Base-by-base conservation (phyloP, 2,329 filamentous ascomycete genomes). In the Calonectria ilicicola region DNA sequence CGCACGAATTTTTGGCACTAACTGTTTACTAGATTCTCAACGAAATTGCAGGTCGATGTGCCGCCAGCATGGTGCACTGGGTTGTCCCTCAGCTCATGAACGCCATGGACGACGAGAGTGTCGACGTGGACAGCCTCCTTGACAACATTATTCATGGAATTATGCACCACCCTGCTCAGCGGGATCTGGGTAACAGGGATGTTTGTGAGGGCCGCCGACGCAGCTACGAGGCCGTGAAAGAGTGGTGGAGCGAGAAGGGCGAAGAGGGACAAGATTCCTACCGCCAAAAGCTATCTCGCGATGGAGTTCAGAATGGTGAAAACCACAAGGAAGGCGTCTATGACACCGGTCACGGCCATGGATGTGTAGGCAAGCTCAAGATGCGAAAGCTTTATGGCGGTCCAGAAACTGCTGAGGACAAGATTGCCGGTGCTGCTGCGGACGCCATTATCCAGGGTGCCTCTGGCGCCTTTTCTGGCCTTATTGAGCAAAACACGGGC, bases 241-340 rank as follows among this genome's bases (percentile, higher is more conserved):
- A 93, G 76, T 98, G 96, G 96, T 98, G 96, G 96, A 82, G 86
- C 47, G 86, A 90, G 67, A 91, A 95, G 85, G 86, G 86, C 64
- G 89, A 85, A 9, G 17, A 26, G 19, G 44, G 47, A 35, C 91
- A 91, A 70, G 86, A 94, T 17, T 90, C 91, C 40, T 91, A 97
- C 75, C 93, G 95, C 68, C 84, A 89, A 65, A 93, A 95, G 84
- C 89, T 98, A 56, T 94, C 93, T 78, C 92, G 95, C 21, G 88
- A 93, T 0, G 96, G 96, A 71, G 95, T 98, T 63, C 83, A 92
- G 82, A 87, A 91, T 58, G 94, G 94, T 19, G 88, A 93, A 73
- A 98, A 98, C 84, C 96, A 98, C 85, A 96, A 95, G 83, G 92
- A 95, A 78, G 95, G 94, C 32, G 93, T 96, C 14, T 85, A 95